phyloP scores from a whole-genome alignment of 768 basidiomycete species.

The Dictyophora rubrovolvata region DNA sequence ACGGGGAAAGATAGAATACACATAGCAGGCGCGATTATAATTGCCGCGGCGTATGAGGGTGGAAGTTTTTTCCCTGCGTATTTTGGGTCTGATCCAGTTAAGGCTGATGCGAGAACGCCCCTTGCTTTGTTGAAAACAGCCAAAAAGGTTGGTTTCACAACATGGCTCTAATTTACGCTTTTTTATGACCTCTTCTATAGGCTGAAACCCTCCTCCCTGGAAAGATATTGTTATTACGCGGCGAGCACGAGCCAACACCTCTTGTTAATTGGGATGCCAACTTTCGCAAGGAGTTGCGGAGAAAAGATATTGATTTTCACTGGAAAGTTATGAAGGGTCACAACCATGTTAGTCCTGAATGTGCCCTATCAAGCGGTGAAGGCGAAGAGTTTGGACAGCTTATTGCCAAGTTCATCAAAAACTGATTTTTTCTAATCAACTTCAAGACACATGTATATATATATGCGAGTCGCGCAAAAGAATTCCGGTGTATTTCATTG shows the following conservation, averaged over 20 bases:
- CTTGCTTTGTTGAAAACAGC: not conserved
- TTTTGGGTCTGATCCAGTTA: slow-evolving; percentile 15
- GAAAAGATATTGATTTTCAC: slow-evolving; percentile 22
- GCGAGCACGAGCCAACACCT: slow-evolving; percentile 42
- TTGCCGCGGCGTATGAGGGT: slow-evolving; percentile 36
- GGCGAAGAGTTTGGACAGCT: slow-evolving; percentile 56
- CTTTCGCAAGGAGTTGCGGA: slow-evolving; percentile 31
- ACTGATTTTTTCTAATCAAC: not conserved
- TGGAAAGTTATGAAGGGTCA: slow-evolving; percentile 40
- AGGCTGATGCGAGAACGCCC: slow-evolving; percentile 16
- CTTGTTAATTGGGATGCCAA: slow-evolving; percentile 26
- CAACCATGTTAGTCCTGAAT: slow-evolving; percentile 52
- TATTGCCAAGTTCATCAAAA: slow-evolving; percentile 28
- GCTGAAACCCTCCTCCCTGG: slow-evolving; percentile 33
- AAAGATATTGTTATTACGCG: slow-evolving; percentile 33
- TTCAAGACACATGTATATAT: not conserved
- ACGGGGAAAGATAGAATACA: slow-evolving; percentile 20
- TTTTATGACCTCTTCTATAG: slow-evolving; percentile 25
- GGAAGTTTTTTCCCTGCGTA: slow-evolving; percentile 15
- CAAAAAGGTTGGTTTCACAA: slow-evolving; percentile 31
- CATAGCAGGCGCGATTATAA: slow-evolving; percentile 37
- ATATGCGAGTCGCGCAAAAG: not conserved
- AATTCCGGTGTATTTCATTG: too few species aligned
- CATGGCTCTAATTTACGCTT: slow-evolving; percentile 30
- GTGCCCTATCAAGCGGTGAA: slow-evolving; percentile 40